These are phyloP conservation scores for Myxozyma nipponensis DNA, from an alignment of 805 yeast species.

Conservation along the genomic window DNA sequence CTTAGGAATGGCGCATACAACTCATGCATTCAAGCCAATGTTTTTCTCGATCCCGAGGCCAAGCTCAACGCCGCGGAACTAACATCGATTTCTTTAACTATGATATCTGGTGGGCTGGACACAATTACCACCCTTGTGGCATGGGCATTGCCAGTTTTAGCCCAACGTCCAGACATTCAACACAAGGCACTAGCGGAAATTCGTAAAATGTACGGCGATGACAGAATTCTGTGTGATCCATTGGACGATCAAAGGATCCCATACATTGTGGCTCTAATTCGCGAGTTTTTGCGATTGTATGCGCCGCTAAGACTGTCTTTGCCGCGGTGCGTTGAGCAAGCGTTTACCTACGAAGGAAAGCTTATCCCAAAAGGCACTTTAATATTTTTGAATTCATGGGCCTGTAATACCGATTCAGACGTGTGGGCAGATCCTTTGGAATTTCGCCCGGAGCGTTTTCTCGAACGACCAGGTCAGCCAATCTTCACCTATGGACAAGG, in stretches of 20 bases:
- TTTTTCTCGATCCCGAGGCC: constrained; percentile 28
- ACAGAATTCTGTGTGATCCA: constrained; percentile 24
- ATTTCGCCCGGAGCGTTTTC: constrained; percentile 36
- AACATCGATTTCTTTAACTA: constrained; percentile 58
- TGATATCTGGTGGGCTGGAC: constrained; percentile 74
- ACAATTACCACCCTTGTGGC: constrained; percentile 60
- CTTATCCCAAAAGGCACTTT: constrained; percentile 54
- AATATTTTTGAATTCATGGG: constrained; percentile 61
- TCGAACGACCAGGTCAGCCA: constrained; percentile 28
- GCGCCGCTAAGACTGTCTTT: constrained; percentile 63
- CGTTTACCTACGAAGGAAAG: constrained; percentile 39
- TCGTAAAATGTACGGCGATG: constrained; percentile 36
- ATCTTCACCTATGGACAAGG: constrained; percentile 55
- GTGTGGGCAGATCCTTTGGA: constrained; percentile 31
- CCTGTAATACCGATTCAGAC: constrained; percentile 59
- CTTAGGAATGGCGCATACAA: constrained; percentile 21
- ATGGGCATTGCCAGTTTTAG: constrained; percentile 56
- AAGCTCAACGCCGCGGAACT: constrained; percentile 39
- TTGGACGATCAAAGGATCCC: constrained; percentile 39
- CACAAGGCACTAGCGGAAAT: constrained; percentile 45
- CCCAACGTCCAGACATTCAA: constrained; percentile 45
- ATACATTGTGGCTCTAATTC: constrained; percentile 53
- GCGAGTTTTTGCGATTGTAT: constrained; percentile 57
- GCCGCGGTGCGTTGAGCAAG: constrained; percentile 55
- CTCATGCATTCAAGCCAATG: constrained; percentile 31